Conservation (phyloP, 306 rosid species). For the Ormosia emarginata region DNA sequence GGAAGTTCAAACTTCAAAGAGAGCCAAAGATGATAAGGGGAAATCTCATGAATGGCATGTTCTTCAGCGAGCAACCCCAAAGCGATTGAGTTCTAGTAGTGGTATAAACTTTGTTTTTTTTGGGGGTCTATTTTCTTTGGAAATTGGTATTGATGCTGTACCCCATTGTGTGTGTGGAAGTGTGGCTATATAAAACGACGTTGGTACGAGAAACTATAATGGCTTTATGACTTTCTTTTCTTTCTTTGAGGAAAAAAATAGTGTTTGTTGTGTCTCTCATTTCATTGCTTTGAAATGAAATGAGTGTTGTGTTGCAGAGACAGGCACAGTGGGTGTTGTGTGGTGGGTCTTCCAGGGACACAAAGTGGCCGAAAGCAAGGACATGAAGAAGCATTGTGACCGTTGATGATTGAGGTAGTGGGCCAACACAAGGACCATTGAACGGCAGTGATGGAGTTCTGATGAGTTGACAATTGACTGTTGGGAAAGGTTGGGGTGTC, state of each 20-base stretch:
- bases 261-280: neutral
- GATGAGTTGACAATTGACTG: neutral
- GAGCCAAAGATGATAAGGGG: neutral
- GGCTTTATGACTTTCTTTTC: conserved; percentile 13
- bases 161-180: conserved; percentile 19
- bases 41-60: neutral
- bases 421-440: neutral
- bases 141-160: conserved; percentile 19
- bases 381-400: neutral
- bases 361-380: conserved; percentile 30
- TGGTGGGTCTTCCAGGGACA: conserved; percentile 24
- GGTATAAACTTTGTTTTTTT: no score
- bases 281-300: conserved; percentile 24
- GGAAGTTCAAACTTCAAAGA: neutral
- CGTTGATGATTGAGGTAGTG: conserved; percentile 11
- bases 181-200: conserved; percentile 29
- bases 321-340: conserved; percentile 23
- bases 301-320: conserved; percentile 22
- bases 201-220: conserved; percentile 42
- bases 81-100: conserved; percentile 1
- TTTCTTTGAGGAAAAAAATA: conserved; percentile 1
- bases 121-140: neutral
- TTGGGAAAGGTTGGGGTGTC: neutral
- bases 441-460: conserved; percentile 23
- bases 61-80: neutral